Conservation (phyloP, 23 red algal species). For the Chondrus crispus region DNA sequence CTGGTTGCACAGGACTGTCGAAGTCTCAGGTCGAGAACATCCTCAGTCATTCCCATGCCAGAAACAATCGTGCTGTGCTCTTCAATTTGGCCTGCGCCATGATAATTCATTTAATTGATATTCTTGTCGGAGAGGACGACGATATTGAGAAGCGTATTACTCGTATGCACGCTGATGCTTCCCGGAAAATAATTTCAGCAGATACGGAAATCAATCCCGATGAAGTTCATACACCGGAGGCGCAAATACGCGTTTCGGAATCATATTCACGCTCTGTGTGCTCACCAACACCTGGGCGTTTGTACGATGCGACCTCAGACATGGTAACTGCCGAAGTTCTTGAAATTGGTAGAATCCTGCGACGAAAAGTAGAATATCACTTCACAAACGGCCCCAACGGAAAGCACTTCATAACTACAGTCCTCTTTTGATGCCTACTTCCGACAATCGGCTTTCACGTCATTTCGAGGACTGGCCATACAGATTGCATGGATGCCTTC, state of each 20-base stretch:
- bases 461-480: not conserved
- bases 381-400: not conserved
- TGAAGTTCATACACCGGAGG: too few relatives aligned
- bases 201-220: too few relatives aligned
- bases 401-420: not conserved
- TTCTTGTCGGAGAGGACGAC: not conserved
- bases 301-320: too few relatives aligned
- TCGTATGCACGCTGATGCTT: too few relatives aligned
- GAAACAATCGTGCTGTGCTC: not conserved
- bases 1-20: not conserved
- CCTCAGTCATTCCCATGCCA: not conserved
- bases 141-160: not conserved
- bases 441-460: conserved; percentile 5
- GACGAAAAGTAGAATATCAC: not conserved
- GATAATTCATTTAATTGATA: not conserved
- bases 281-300: too few relatives aligned
- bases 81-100: not conserved
- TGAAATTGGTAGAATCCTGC: not conserved
- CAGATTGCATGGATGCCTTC: not conserved
- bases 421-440: not conserved
- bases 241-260: not conserved
- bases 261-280: too few relatives aligned
- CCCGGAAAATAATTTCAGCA: too few relatives aligned
- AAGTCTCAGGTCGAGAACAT: not conserved
- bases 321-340: not conserved